Percentiles rank a stretch among this genome's conserved stretches.
Conservation (phyloP, 768 basidiomycete species). For the Sarcomyxa edulis region DNA sequence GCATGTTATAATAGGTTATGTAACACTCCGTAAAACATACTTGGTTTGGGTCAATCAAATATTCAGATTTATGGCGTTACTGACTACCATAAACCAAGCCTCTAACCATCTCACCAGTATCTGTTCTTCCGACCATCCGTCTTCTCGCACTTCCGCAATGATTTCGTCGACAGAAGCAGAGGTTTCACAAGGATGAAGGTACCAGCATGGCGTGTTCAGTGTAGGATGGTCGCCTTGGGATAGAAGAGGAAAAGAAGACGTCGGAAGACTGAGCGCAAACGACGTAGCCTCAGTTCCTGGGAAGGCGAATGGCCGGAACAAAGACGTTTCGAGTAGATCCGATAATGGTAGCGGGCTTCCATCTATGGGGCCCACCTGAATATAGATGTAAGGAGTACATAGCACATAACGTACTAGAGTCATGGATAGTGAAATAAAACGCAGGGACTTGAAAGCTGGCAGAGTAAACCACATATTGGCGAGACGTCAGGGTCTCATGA, state of each 20-base stretch:
- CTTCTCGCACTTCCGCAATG: slow-evolving; percentile 39
- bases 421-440: slow-evolving; percentile 74
- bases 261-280: slow-evolving; percentile 48
- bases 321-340: slow-evolving; percentile 48
- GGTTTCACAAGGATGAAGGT: slow-evolving; percentile 84
- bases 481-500: slow-evolving; percentile 35
- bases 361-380: slow-evolving; percentile 33
- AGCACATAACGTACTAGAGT: slow-evolving; percentile 51
- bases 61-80: slow-evolving; percentile 56
- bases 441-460: slow-evolving; percentile 77
- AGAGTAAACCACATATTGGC: slow-evolving; percentile 73
- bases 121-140: slow-evolving; percentile 23
- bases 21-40: too few species aligned
- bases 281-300: slow-evolving; percentile 39
- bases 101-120: slow-evolving; percentile 52
- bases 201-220: slow-evolving; percentile 73
- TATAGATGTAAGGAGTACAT: slow-evolving; percentile 5
- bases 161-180: slow-evolving; percentile 63
- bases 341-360: slow-evolving; percentile 57
- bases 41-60: too few species aligned
- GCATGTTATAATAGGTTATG: slow-evolving; percentile 3
- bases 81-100: slow-evolving; percentile 74
- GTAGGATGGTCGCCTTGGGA: slow-evolving; percentile 88
- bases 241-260: slow-evolving; percentile 64
- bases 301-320: slow-evolving; percentile 51